Conservation (phyloP, 2,329 filamentous ascomycete genomes). For the Verticillium nubilum region DNA sequence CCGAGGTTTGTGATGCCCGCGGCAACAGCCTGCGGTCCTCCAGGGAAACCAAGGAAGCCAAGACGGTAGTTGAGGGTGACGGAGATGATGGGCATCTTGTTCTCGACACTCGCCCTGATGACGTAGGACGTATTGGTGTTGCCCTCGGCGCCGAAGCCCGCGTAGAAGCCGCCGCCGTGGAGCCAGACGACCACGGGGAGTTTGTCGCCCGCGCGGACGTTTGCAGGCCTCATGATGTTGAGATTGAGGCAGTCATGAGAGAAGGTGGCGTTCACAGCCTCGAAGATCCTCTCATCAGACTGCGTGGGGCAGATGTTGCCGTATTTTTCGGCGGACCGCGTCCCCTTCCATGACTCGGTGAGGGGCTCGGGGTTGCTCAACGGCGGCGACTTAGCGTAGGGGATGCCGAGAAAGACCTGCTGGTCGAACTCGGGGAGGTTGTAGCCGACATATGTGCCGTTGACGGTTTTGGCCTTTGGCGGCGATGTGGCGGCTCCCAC, state of each 20-base stretch:
- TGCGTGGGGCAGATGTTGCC: conserved; percentile 31
- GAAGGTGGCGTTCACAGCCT: conserved; percentile 17
- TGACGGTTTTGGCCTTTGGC: conserved; percentile 11
- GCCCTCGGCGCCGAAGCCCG: conserved; percentile 27
- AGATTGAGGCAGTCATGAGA: conserved; percentile 58
- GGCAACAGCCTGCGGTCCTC: conserved; percentile 27
- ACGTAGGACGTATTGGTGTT: conserved; percentile 58
- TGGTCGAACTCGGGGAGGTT: conserved; percentile 30
- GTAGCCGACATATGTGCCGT: conserved; percentile 33
- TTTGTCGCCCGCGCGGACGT: conserved; percentile 27
- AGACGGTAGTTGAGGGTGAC: conserved; percentile 45
- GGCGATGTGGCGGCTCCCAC: not conserved
- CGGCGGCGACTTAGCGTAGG: conserved; percentile 39
- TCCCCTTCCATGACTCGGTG: conserved; percentile 35
- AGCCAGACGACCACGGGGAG: conserved; percentile 56
- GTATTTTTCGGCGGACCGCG: conserved; percentile 35
- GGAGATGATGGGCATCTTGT: conserved; percentile 40
- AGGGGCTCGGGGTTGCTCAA: conserved; percentile 44
- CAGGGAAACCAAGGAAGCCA: conserved; percentile 55
- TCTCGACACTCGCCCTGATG: conserved; percentile 38
- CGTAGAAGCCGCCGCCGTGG: conserved; percentile 32
- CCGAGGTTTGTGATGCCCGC: conserved; percentile 51
- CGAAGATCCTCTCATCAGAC: not conserved
- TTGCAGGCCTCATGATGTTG: conserved; percentile 52
- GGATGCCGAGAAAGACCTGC: conserved; percentile 42